phyloP scores from a whole-genome alignment of 352 stramenopile genomes.

The Plasmopara halstedii region DNA sequence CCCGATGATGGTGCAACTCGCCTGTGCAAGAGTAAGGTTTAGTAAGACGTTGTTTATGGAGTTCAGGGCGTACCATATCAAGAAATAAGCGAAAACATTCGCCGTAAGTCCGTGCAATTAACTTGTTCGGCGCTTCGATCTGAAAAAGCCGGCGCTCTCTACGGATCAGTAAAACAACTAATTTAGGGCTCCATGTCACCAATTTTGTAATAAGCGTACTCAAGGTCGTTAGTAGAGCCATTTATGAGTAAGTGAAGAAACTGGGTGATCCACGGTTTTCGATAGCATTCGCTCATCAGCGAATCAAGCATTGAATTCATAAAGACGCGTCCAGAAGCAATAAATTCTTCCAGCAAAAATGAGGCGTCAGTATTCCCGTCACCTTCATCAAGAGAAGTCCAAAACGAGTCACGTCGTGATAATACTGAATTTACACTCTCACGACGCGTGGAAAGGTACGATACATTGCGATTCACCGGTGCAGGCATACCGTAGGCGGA shows the following conservation, averaged over 20 bases:
- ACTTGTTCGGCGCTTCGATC: slow-evolving; percentile 38
- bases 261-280: slow-evolving; percentile 64
- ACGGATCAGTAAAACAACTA: background rate
- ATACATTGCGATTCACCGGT: slow-evolving; percentile 32
- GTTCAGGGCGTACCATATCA: slow-evolving; percentile 31
- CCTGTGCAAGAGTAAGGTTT: slow-evolving; percentile 21
- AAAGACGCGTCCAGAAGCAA: slow-evolving; percentile 63
- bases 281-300: slow-evolving; percentile 74
- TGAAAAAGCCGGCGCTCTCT: slow-evolving; percentile 65
- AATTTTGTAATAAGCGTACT: slow-evolving; percentile 31
- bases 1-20: slow-evolving; percentile 51
- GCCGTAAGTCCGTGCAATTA: slow-evolving; percentile 44
- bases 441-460: slow-evolving; percentile 34
- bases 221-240: slow-evolving; percentile 40
- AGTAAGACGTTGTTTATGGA: too few species aligned
- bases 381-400: slow-evolving; percentile 27
- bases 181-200: background rate
- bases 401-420: slow-evolving; percentile 39
- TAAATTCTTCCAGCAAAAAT: slow-evolving; percentile 63
- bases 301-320: slow-evolving; percentile 66
- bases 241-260: slow-evolving; percentile 62
- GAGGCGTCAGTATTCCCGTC: slow-evolving; percentile 24
- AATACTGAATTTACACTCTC: slow-evolving; percentile 9
- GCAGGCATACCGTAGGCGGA: slow-evolving; percentile 32
- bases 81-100: slow-evolving; percentile 68